Percentiles rank a stretch among this genome's conserved stretches.
Conservation (phyloP, 2,329 filamentous ascomycete genomes). For the Tolypocladium ovalisporum region DNA sequence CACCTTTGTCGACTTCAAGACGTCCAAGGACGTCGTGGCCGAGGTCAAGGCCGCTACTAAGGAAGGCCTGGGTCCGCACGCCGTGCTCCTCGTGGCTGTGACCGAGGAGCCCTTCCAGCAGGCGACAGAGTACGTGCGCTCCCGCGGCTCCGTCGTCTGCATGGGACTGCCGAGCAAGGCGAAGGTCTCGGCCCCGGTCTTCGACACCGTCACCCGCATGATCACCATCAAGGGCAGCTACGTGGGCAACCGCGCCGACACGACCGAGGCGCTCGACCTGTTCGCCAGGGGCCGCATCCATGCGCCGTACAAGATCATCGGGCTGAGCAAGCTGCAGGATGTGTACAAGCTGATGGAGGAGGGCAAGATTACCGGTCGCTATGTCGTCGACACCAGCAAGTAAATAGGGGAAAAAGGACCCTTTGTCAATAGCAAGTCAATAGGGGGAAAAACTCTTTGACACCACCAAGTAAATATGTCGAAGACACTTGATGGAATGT, state of each 20-base stretch:
- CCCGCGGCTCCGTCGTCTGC: slow-evolving; percentile 72
- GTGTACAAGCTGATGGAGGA: slow-evolving; percentile 70
- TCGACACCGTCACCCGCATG: slow-evolving; percentile 82
- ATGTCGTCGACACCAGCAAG: slow-evolving; percentile 65
- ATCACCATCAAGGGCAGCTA: slow-evolving; percentile 87
- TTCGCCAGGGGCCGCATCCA: slow-evolving; percentile 75
- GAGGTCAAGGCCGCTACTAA: slow-evolving; percentile 74
- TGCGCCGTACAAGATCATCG: slow-evolving; percentile 75
- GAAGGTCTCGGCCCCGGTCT: slow-evolving; percentile 72
- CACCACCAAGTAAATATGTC: slow-evolving; percentile 43
- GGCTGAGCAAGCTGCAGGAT: slow-evolving; percentile 65
- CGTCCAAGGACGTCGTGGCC: slow-evolving; percentile 64
- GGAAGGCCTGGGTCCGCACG: slow-evolving; percentile 77
- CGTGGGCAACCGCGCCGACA: slow-evolving; percentile 85
- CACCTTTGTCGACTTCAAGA: slow-evolving; percentile 71
- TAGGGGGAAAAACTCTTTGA: slow-evolving; percentile 42
- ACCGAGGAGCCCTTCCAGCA: slow-evolving; percentile 93
- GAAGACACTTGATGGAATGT: neutral
- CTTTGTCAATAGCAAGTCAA: slow-evolving; percentile 46
- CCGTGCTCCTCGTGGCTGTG: slow-evolving; percentile 77
- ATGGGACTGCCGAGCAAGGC: slow-evolving; percentile 80
- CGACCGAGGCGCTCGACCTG: slow-evolving; percentile 83
- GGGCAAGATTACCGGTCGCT: slow-evolving; percentile 65
- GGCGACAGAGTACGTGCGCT: slow-evolving; percentile 77
- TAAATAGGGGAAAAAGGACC: slow-evolving; percentile 18